Conservation (phyloP, 169 alveolate genomes). For the Amoebophrya sp. region DNA sequence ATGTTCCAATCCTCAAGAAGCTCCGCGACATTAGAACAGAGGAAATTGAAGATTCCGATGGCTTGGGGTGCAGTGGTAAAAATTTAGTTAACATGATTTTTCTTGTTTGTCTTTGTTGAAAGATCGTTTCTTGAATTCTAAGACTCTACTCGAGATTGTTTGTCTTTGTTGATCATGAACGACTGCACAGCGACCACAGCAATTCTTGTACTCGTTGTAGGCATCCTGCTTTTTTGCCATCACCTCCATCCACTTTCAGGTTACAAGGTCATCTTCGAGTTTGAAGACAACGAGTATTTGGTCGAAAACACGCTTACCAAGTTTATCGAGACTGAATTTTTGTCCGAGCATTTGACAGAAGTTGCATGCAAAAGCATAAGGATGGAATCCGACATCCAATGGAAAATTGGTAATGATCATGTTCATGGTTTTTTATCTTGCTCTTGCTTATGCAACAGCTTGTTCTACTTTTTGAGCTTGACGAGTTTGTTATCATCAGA, state of each 20-base stretch:
- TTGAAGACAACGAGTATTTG: neutral
- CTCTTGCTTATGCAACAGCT: too few species aligned
- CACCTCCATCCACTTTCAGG: too few species aligned
- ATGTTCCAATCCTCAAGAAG: neutral
- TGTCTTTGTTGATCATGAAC: too few species aligned
- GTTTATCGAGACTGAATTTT: neutral
- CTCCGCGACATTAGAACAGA: neutral
- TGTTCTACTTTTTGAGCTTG: too few species aligned
- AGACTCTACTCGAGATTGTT: too few species aligned
- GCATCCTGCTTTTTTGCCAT: too few species aligned
- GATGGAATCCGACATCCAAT: neutral
- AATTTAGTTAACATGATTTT: too few species aligned
- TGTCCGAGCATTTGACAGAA: neutral
- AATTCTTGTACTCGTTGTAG: too few species aligned
- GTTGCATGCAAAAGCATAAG: neutral
- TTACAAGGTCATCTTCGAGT: neutral
- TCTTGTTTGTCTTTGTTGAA: neutral
- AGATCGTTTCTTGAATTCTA: too few species aligned
- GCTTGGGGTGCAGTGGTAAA: neutral
- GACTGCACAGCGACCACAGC: too few species aligned
- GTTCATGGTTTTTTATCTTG: too few species aligned
- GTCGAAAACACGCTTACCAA: neutral
- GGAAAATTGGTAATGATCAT: neutral
- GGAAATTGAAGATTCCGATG: neutral
- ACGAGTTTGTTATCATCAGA: too few species aligned